These are phyloP conservation scores for Fusarium algeriense DNA, from an alignment of 2,329 filamentous ascomycete species.

Conservation along the genomic window DNA sequence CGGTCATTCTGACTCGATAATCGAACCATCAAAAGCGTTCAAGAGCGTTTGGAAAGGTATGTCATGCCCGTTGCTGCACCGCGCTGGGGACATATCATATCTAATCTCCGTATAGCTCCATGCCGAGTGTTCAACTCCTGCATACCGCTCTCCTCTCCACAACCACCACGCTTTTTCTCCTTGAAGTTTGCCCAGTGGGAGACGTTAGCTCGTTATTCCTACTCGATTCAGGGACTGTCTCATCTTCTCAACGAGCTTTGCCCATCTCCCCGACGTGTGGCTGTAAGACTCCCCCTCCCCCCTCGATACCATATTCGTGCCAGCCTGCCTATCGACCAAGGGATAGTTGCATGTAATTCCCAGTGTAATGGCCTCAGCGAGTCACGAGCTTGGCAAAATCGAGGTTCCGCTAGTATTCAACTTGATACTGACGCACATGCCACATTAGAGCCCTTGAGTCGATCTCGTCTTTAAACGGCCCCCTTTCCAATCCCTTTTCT, in stretches of 20 bases:
- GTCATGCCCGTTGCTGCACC: slow-evolving; percentile 23
- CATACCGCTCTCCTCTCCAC: slow-evolving; percentile 56
- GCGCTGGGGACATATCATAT: slow-evolving; percentile 27
- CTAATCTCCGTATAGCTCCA: slow-evolving; percentile 53
- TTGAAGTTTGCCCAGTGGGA: slow-evolving; percentile 66
- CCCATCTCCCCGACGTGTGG: slow-evolving; percentile 57
- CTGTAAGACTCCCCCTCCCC: slow-evolving; percentile 62
- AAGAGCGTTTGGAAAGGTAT: slow-evolving; percentile 45
- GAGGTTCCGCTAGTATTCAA: slow-evolving; percentile 42
- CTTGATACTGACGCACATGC: slow-evolving; percentile 50
- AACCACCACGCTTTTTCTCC: slow-evolving; percentile 56
- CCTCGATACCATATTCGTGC: slow-evolving; percentile 42
- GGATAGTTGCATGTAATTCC: slow-evolving; percentile 34
- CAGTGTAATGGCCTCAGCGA: slow-evolving; percentile 1
- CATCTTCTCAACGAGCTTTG: slow-evolving; percentile 59
- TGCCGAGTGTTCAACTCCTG: slow-evolving; percentile 51
- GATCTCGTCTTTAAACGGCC: slow-evolving; percentile 61
- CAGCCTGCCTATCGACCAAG: slow-evolving; percentile 48
- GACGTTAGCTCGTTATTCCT: slow-evolving; percentile 75
- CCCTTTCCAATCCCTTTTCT: slow-evolving; percentile 59
- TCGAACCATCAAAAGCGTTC: slow-evolving; percentile 23
- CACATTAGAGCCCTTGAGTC: slow-evolving; percentile 58
- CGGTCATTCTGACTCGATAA: slow-evolving; percentile 20
- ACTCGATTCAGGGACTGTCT: slow-evolving; percentile 61
- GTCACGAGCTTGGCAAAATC: slow-evolving; percentile 36